A percentile compares a stretch with the other conserved stretches of the same genome.
Conservation (phyloP, 1,139 yeast species). For the Meyerozyma carpophila region DNA sequence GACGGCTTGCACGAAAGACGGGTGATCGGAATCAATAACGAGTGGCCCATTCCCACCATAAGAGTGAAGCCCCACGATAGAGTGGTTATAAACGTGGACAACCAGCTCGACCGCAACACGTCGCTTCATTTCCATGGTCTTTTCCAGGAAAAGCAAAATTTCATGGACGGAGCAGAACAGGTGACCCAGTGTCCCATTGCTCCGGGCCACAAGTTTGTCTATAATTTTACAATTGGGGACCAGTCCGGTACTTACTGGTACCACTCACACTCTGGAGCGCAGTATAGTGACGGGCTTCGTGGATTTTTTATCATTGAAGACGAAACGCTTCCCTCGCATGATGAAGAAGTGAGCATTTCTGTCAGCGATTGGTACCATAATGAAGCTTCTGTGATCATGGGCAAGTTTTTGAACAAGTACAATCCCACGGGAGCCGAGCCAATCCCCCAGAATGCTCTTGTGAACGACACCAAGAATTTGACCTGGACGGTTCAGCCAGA, state of each 20-base stretch:
- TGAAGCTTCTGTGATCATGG: conserved; percentile 37
- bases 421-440: conserved; percentile 87
- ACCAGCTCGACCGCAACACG: conserved; percentile 53
- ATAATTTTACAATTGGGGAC: conserved; percentile 58
- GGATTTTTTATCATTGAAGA: conserved; percentile 69
- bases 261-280: conserved; percentile 76
- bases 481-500: conserved; percentile 55
- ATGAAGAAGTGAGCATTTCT: conserved; percentile 54
- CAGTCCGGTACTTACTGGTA: conserved; percentile 80
- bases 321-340: conserved; percentile 45
- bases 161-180: conserved; percentile 77
- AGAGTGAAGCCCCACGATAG: conserved; percentile 62
- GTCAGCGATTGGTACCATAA: conserved; percentile 62
- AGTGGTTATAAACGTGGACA: conserved; percentile 51
- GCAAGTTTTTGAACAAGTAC: conserved; percentile 50
- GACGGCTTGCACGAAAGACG: conserved; percentile 49
- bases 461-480: conserved; percentile 58
- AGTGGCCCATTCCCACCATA: conserved; percentile 72
- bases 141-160: conserved; percentile 53
- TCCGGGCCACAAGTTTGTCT: conserved; percentile 57
- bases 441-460: conserved; percentile 58
- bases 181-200: conserved; percentile 76
- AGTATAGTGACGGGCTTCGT: conserved; percentile 74
- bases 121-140: conserved; percentile 76
- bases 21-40: conserved; percentile 62